Evolutionary conservation across 139 green algal species (phyloP), one percentile per base, ranked within the genome.

Genomic region (Coelastrella sp.): DNA sequence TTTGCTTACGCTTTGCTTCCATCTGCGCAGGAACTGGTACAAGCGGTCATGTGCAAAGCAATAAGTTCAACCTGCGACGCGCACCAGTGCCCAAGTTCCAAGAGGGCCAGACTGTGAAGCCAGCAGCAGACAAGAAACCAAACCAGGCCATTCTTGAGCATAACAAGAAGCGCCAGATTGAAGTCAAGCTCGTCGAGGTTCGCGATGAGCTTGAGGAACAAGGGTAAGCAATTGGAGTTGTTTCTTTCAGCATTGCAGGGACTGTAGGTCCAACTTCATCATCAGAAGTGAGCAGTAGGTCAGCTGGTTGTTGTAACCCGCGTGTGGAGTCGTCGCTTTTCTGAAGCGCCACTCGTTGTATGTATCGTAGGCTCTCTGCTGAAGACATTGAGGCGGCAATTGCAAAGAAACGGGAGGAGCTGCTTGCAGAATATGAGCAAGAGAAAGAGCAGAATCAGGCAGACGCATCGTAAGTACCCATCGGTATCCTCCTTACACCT

Each of bases 41-140:
- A 4, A 98, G 94, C 75, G 98, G 98, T 10, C 96, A 99, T 97
- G 98, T 99, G 8, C 95, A 98, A 92, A 94, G 89, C 57, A 99
- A 99, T 92, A 97, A 97, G 88, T 99, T 99, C 92, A 98, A 98
- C 91, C 80, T 99, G 47, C 92, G 96, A 14, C 85, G 89, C 4
- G 87, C 85, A 11, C 95, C 93, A 19, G 71, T 91, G 56, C 75
- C 80, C 20, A 64, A 92, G 47, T 81, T 91, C n/a, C 68, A 76
- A 14, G 85, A 91, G 56, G 80, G 59, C 60, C 61, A 80, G 13
- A 6, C 64, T 23, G 76, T 74, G 75, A 7, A 90, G 77, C 64
- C 94, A 91, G 32, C 92, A 90, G 58, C 86, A 59, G 82, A 94
- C 17, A 91, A 92, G 56, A 91, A 97, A 91, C 92, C 97, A 58